Evolutionary conservation across 2,329 filamentous ascomycete genomes (phyloP).

Genomic region (Penicillium sumatraense): DNA sequence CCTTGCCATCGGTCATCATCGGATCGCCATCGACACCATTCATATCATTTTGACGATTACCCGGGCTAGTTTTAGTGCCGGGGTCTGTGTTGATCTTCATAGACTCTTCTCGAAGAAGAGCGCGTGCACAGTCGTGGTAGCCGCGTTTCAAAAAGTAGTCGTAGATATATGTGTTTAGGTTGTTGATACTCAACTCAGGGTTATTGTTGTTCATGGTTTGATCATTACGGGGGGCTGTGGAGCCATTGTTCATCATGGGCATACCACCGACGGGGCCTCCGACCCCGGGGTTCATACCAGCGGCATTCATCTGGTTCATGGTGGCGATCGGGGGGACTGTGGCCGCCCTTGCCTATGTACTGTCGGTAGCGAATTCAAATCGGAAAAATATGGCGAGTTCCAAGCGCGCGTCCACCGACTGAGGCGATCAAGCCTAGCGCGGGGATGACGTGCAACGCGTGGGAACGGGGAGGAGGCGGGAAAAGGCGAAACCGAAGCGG

Average conservation of each 20-base stretch:
- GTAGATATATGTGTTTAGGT: conserved; percentile 69
- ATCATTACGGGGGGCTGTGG: conserved; percentile 49
- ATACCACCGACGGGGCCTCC: conserved; percentile 63
- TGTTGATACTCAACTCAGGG: conserved; percentile 44
- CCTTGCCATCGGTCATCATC: conserved; percentile 86
- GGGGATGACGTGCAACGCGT: conserved; percentile 24
- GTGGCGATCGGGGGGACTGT: conserved; percentile 37
- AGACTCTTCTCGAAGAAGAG: conserved; percentile 67
- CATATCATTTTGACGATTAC: conserved; percentile 69
- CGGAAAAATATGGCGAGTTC: conserved; percentile 22
- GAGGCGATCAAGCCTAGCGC: conserved; percentile 32
- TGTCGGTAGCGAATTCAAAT: conserved; percentile 29
- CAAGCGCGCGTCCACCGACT: conserved; percentile 40
- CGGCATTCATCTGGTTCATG: conserved; percentile 64
- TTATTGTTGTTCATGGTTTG: conserved; percentile 40
- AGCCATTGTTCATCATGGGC: conserved; percentile 59
- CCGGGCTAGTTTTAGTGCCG: conserved; percentile 70
- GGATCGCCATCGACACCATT: conserved; percentile 75
- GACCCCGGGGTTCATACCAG: conserved; percentile 58
- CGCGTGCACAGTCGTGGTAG: conserved; percentile 81
- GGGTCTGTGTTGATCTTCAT: conserved; percentile 60
- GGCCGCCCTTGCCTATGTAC: conserved; percentile 40
- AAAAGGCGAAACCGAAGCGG: conserved; percentile 18
- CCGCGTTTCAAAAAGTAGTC: conserved; percentile 81
- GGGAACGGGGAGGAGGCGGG: conserved; percentile 8